A percentile compares a stretch with the other conserved stretches of the same genome.
phyloP scores from a whole-genome alignment of 2,329 filamentous ascomycete genomes.

The Colletotrichum lindemuthianum region DNA sequence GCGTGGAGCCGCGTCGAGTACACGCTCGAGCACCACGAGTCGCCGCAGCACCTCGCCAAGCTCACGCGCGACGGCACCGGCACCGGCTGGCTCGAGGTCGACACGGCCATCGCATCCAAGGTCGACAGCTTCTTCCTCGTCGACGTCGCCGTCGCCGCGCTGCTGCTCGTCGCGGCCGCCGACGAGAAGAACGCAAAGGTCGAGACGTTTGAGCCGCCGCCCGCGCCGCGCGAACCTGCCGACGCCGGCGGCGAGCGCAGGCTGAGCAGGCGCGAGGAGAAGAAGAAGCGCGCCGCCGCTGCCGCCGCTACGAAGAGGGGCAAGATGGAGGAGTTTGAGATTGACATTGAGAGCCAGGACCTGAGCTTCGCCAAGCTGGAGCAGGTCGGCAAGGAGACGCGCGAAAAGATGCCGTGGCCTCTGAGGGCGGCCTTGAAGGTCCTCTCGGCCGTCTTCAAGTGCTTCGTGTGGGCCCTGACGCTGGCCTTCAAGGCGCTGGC shows the following conservation, averaged over 20 bases:
- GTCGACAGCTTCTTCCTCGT: constrained; percentile 70
- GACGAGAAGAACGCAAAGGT: constrained; percentile 63
- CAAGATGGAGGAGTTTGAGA: constrained; percentile 66
- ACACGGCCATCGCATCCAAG: constrained; percentile 67
- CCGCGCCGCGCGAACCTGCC: constrained; percentile 43
- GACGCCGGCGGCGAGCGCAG: constrained; percentile 40
- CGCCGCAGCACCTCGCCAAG: constrained; percentile 67
- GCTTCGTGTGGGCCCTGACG: constrained; percentile 67
- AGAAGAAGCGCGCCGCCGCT: constrained; percentile 37
- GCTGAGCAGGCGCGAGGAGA: constrained; percentile 42
- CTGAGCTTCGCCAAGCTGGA: constrained; percentile 55
- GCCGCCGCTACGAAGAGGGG: constrained; percentile 41
- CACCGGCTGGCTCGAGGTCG: constrained; percentile 68
- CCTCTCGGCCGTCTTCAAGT: constrained; percentile 64
- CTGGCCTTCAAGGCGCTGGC: constrained; percentile 63
- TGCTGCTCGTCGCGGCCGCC: constrained; percentile 66
- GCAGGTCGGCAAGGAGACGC: constrained; percentile 49
- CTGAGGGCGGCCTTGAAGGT: constrained; percentile 61
- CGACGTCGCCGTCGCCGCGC: constrained; percentile 69
- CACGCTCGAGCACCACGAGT: constrained; percentile 72
- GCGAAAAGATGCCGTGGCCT: constrained; percentile 60
- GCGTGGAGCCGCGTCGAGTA: constrained; percentile 72
- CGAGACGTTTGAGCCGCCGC: constrained; percentile 70
- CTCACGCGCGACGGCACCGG: constrained; percentile 70
- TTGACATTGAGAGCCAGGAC: constrained; percentile 72